Percentiles rank a stretch among this genome's conserved stretches.
These are phyloP conservation scores for Melaleuca quinquenervia DNA, from an alignment of 345 rosid genomes.

Conservation along the genomic window DNA sequence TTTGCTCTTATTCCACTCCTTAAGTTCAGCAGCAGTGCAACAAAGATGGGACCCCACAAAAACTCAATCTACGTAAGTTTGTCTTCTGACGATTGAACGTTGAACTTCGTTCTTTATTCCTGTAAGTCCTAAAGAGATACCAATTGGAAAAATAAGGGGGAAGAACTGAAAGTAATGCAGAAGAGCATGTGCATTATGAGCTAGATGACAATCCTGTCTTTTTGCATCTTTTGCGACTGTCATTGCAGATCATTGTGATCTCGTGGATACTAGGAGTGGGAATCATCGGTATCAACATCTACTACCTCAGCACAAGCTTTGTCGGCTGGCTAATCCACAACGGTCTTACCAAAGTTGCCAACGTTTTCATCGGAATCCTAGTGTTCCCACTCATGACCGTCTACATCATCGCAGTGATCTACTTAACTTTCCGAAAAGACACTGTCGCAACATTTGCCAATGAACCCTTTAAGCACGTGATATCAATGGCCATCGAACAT, in stretches of 20 bases:
- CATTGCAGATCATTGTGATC: slow-evolving; percentile 30
- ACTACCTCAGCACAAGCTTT: slow-evolving; percentile 42
- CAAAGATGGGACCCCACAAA: slow-evolving; percentile 13
- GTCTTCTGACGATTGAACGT: no score
- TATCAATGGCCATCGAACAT: not conserved
- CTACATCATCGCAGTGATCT: slow-evolving; percentile 33
- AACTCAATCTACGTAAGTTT: slow-evolving; percentile 1
- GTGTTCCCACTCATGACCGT: slow-evolving; percentile 48
- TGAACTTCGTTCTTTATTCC: no score
- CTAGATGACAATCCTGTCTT: not conserved
- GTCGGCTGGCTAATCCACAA: slow-evolving; percentile 43
- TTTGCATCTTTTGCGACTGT: not conserved
- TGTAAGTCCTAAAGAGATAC: no score
- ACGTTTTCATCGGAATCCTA: slow-evolving; percentile 31
- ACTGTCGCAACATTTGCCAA: slow-evolving; percentile 11
- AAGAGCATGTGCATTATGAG: not conserved
- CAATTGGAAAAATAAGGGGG: no score
- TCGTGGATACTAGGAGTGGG: slow-evolving; percentile 52
- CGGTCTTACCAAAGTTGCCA: slow-evolving; percentile 24
- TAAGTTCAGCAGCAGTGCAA: slow-evolving; percentile 6
- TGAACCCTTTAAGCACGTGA: slow-evolving; percentile 12
- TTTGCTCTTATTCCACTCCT: slow-evolving; percentile 15
- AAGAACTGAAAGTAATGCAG: not conserved
- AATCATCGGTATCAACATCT: slow-evolving; percentile 47
- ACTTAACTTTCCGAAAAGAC: slow-evolving; percentile 42